These are phyloP conservation scores for Bipolaris bicolor DNA, from an alignment of 2,329 filamentous ascomycete genomes.

Conservation along the genomic window DNA sequence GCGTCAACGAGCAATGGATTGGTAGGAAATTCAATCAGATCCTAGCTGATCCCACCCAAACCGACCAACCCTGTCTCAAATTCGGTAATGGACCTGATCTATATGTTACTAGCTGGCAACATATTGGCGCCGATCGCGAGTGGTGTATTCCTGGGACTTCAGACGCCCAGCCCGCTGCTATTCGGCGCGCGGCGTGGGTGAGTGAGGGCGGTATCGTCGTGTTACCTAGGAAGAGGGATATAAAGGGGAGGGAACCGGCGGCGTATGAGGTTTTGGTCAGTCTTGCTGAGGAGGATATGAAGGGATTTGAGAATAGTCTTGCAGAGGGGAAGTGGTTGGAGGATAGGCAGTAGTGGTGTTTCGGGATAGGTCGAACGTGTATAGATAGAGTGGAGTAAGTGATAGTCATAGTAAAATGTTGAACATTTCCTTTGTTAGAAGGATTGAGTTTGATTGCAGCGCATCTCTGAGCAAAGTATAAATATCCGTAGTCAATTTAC, in stretches of 20 bases:
- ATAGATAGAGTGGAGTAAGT: too few relatives aligned
- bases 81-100: conserved; percentile 32
- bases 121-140: conserved; percentile 28
- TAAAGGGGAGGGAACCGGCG: neutral
- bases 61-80: neutral
- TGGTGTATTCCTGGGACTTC: conserved; percentile 36
- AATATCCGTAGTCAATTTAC: too few relatives aligned
- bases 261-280: conserved; percentile 26
- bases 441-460: too few relatives aligned
- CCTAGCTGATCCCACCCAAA: neutral
- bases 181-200: conserved; percentile 27
- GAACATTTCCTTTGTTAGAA: too few relatives aligned
- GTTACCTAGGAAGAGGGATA: conserved; percentile 21
- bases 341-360: neutral
- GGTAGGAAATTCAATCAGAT: conserved; percentile 1
- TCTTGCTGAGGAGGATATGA: conserved; percentile 29
- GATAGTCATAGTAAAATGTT: too few relatives aligned
- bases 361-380: too few relatives aligned
- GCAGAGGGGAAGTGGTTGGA: conserved; percentile 12
- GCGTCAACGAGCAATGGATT: conserved; percentile 1
- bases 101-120: conserved; percentile 38
- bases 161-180: conserved; percentile 19
- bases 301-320: conserved; percentile 16
- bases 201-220: conserved; percentile 35
- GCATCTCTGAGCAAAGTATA: too few relatives aligned